Evolutionary conservation across 148 eudicot species (phyloP).

Genomic region (Persicaria maculosa): DNA sequence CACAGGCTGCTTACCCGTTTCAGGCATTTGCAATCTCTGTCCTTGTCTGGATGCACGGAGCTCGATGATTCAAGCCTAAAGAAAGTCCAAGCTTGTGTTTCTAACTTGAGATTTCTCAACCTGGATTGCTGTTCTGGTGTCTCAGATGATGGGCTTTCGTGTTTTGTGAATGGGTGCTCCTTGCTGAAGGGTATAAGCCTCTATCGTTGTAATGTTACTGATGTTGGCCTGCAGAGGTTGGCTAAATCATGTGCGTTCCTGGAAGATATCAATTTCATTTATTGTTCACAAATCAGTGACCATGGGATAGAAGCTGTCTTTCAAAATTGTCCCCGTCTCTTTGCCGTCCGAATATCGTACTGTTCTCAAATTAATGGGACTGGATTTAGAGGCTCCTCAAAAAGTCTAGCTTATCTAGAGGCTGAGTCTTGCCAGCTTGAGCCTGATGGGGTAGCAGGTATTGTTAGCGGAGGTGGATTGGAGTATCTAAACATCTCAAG

Average conservation of each 20-base stretch:
- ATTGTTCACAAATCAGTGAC: conserved; percentile 42
- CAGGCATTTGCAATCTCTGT: conserved; percentile 33
- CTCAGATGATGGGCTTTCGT: conserved; percentile 44
- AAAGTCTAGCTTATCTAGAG: conserved; percentile 41
- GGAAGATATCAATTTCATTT: conserved; percentile 45
- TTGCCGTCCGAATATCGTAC: conserved; percentile 35
- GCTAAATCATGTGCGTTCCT: conserved; percentile 40
- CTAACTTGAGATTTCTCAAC: conserved; percentile 30
- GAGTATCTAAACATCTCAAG: conserved; percentile 31
- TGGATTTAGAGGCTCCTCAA: conserved; percentile 52
- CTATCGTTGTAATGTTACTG: conserved; percentile 49
- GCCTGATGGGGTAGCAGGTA: conserved; percentile 36
- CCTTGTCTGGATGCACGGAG: conserved; percentile 55
- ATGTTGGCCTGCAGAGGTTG: conserved; percentile 40
- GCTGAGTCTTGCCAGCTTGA: conserved; percentile 55
- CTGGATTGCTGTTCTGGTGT: conserved; percentile 59
- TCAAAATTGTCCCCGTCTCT: conserved; percentile 35
- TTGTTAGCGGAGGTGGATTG: conserved; percentile 35
- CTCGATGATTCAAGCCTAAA: conserved; percentile 43
- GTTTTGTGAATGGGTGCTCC: conserved; percentile 39
- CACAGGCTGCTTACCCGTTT: conserved; percentile 39
- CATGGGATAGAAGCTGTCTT: conserved; percentile 35
- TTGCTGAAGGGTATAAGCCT: conserved; percentile 39
- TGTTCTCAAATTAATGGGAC: conserved; percentile 36
- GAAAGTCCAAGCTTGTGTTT: conserved; percentile 29